Evolutionary conservation across 768 basidiomycete species (phyloP).

Genomic region (Xanthoconium stramineum): DNA sequence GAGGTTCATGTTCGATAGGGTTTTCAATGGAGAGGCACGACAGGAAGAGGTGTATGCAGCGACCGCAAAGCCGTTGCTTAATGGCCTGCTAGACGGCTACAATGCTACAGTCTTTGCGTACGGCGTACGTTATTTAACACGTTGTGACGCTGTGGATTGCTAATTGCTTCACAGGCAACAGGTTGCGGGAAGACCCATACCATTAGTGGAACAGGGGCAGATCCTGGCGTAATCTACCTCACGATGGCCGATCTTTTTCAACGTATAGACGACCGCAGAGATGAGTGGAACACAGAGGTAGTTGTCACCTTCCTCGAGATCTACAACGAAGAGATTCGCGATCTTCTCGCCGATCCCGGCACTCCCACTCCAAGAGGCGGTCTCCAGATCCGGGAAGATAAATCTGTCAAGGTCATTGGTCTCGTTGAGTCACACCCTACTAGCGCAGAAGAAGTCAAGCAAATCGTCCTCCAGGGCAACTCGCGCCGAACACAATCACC

Average conservation of each 20-base stretch:
- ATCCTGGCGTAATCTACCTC: constrained; percentile 93
- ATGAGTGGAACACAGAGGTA: constrained; percentile 84
- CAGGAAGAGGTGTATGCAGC: constrained; percentile 88
- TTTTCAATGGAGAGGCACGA: constrained; percentile 75
- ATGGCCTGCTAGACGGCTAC: constrained; percentile 86
- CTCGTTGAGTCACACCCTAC: constrained; percentile 78
- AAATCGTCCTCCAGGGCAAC: constrained; percentile 89
- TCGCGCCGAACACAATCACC: constrained; percentile 85
- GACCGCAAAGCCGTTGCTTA: constrained; percentile 82
- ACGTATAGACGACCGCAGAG: constrained; percentile 81
- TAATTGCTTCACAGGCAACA: constrained; percentile 68
- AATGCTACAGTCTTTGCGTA: constrained; percentile 99
- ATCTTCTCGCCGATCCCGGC: constrained; percentile 81
- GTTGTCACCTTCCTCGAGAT: constrained; percentile 97
- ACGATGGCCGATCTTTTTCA: constrained; percentile 98
- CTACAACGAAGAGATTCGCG: constrained; percentile 98
- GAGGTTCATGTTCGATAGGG: constrained; percentile 94
- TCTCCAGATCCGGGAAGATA: constrained; percentile 92
- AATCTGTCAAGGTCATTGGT: constrained; percentile 84
- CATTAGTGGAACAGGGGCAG: constrained; percentile 84
- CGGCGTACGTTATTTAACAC: constrained; percentile 61
- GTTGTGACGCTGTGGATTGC: constrained; percentile 1
- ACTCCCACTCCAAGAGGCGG: constrained; percentile 68
- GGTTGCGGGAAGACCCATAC: constrained; percentile 99
- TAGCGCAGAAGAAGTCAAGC: constrained; percentile 89